A percentile compares a stretch with the other conserved stretches of the same genome.
Evolutionary conservation across 148 eudicot species (phyloP).

Genomic region (Salicornia ramosissima): DNA sequence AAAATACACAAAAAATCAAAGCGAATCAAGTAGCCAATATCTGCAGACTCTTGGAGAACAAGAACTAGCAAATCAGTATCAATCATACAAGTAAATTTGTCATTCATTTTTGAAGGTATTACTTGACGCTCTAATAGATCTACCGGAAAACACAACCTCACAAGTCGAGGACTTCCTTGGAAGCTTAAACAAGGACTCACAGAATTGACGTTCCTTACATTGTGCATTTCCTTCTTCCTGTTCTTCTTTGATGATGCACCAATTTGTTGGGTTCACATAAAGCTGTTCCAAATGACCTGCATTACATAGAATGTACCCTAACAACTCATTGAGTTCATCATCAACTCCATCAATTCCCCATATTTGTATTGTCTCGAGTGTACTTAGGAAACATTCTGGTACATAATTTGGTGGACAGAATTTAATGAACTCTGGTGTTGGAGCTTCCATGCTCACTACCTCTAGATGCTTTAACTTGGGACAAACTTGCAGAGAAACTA

Average conservation of each 20-base stretch:
- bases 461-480: too few relatives aligned
- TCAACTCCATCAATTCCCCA: background rate
- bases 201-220: background rate
- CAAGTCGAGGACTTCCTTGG: background rate
- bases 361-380: background rate
- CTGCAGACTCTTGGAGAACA: background rate
- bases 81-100: background rate
- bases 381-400: background rate
- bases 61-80: background rate
- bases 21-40: background rate
- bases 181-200: background rate
- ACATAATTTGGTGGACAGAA: background rate
- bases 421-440: too few relatives aligned
- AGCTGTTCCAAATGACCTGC: background rate
- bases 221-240: background rate
- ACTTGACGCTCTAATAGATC: background rate
- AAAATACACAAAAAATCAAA: background rate
- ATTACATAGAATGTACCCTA: background rate
- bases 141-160: background rate
- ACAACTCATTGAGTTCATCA: background rate
- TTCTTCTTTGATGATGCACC: too few relatives aligned
- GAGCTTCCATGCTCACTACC: too few relatives aligned
- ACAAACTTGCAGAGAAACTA: too few relatives aligned
- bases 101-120: background rate
- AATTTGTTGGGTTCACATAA: too few relatives aligned